Percentiles rank a stretch among this genome's conserved stretches.
Evolutionary conservation across 2,329 filamentous ascomycete species (phyloP).

Genomic region (Magnaporthales sp.): DNA sequence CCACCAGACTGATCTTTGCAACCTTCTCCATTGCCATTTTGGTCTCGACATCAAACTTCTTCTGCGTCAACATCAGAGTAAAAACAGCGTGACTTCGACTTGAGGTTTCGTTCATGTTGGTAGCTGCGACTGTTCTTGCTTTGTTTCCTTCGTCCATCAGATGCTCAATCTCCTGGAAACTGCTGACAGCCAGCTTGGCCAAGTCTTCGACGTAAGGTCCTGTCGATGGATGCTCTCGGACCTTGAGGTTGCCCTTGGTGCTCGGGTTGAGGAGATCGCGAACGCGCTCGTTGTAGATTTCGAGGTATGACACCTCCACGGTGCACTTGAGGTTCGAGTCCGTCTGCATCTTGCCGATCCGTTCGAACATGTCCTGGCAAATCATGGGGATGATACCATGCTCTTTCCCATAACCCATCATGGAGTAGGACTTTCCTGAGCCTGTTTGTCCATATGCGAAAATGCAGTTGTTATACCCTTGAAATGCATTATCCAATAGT

Average conservation of each 20-base stretch:
- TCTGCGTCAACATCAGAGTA: conserved; percentile 96
- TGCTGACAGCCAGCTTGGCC: conserved; percentile 77
- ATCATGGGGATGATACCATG: conserved; percentile 94
- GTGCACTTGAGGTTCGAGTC: conserved; percentile 69
- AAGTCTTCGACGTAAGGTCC: conserved; percentile 97
- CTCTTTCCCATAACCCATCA: conserved; percentile 99
- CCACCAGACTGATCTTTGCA: conserved; percentile 87
- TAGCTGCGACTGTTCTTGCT: conserved; percentile 82
- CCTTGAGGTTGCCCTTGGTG: conserved; percentile 93
- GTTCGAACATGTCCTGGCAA: conserved; percentile 93
- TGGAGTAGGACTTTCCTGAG: conserved; percentile 97
- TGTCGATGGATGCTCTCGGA: conserved; percentile 94
- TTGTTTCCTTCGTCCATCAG: conserved; percentile 86
- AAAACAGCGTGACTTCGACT: conserved; percentile 96
- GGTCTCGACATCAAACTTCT: conserved; percentile 94
- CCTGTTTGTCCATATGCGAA: conserved; percentile 98
- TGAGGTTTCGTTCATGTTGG: conserved; percentile 99
- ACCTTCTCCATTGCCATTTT: conserved; percentile 95
- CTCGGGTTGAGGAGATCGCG: conserved; percentile 90
- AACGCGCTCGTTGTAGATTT: conserved; percentile 98
- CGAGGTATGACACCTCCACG: conserved; percentile 94
- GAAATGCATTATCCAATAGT: conserved; percentile 93
- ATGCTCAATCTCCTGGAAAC: conserved; percentile 76
- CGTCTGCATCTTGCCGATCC: conserved; percentile 61
- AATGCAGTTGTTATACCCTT: conserved; percentile 99